These are phyloP conservation scores for Sarocladiaceae sp. DNA, from an alignment of 2,329 filamentous ascomycete species.

Conservation along the genomic window DNA sequence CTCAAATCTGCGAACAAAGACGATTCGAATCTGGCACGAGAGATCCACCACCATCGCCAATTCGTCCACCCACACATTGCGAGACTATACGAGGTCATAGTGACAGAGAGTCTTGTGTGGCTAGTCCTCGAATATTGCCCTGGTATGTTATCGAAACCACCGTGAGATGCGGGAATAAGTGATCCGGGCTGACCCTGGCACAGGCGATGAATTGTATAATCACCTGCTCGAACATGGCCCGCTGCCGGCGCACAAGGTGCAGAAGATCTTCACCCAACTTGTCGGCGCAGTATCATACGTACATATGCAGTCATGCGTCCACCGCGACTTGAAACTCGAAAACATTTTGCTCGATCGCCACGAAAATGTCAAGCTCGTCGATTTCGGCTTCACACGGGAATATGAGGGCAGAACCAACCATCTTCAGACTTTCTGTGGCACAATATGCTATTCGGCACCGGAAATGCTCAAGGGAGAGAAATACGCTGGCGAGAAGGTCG, in stretches of 20 bases:
- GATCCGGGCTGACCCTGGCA: slow-evolving; percentile 20
- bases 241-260: slow-evolving; percentile 78
- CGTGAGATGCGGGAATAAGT: no score
- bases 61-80: slow-evolving; percentile 98
- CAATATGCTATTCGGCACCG: slow-evolving; percentile 94
- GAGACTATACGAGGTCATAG: slow-evolving; percentile 93
- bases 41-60: slow-evolving; percentile 98
- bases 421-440: slow-evolving; percentile 95
- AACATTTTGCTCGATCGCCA: slow-evolving; percentile 88
- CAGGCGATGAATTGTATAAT: slow-evolving; percentile 95
- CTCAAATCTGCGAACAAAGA: slow-evolving; percentile 97
- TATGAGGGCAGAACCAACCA: slow-evolving; percentile 95
- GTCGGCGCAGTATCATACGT: slow-evolving; percentile 95
- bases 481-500: slow-evolving; percentile 96
- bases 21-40: slow-evolving; percentile 90
- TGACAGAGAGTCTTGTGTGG: slow-evolving; percentile 94
- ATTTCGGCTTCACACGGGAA: slow-evolving; percentile 97
- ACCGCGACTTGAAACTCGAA: slow-evolving; percentile 94
- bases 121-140: slow-evolving; percentile 94
- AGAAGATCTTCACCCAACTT: slow-evolving; percentile 93
- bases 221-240: slow-evolving; percentile 86
- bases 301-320: slow-evolving; percentile 90
- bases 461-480: slow-evolving; percentile 99
- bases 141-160: slow-evolving; percentile 54
- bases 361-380: slow-evolving; percentile 94